Evolutionary conservation across 176 grass and related monocot species (phyloP), one percentile per base, ranked within the genome.

Genomic region (Carex cristatella): DNA sequence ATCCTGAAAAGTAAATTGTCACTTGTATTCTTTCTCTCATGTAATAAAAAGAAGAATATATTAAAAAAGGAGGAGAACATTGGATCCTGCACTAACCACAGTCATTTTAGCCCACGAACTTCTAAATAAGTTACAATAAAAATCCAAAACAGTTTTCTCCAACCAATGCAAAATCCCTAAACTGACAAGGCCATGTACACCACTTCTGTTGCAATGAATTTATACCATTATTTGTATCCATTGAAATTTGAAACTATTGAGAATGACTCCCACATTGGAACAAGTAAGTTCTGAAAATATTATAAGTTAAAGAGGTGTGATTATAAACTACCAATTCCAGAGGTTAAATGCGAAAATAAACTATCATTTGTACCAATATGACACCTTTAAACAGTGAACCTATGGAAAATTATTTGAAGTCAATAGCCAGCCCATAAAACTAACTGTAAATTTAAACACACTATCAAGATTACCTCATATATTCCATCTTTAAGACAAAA

Each of bases 1-100:
- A 91, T 99, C 96, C 96, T 99, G 91, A 62, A 82, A 86, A 88
- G 79, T 86, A 56, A 87, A 28, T 81, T 72, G 13, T 15, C 23
- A 68, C 4, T 63, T 80, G 59, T 53, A 33, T 61, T 69, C 18
- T 75, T 23, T 23, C 27, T 79, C 53, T 18, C 40, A 18, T 79
- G 30, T 58, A 18, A 33, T 58, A 35, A 32, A 48, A 28, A 18
- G 2, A 58, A 58, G 1, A 58, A 79, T 18, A n/a, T 33, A 58
- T 35, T 58, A n/a, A 35, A 79, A 63, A 8, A 57, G 28, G 54
- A 57, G 49, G 13, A 33, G 8, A 69, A 48, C 19, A 3, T 58
- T 33, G 74, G 27, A 16, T 9, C 1, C 53, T 57, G 28, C 6
- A n/a, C 74, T 79, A 57, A 2, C 28, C 6, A 57, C 53, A 33